phyloP scores from a whole-genome alignment of 441 rosid species.

The Gossypium aridum region DNA sequence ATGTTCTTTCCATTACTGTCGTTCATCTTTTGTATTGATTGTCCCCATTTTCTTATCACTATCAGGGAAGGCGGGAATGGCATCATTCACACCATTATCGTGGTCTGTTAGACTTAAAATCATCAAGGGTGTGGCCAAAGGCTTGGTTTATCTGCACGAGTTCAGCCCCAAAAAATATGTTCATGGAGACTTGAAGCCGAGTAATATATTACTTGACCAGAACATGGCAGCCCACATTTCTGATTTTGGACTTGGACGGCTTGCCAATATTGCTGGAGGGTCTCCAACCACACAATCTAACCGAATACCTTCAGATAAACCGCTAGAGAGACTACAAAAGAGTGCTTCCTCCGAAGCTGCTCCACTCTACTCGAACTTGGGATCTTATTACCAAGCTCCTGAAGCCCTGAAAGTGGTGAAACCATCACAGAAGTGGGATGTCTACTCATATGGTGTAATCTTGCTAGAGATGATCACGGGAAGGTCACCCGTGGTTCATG shows the following conservation, averaged over 20 bases:
- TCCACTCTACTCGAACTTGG: constrained; percentile 46
- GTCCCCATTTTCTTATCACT: constrained; percentile 3
- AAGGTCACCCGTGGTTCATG: constrained; percentile 47
- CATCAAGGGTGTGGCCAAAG: constrained; percentile 73
- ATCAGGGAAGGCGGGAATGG: constrained; percentile 76
- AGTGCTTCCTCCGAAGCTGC: constrained; percentile 54
- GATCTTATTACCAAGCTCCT: constrained; percentile 82
- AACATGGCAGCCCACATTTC: constrained; percentile 78
- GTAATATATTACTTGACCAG: constrained; percentile 73
- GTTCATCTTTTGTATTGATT: neutral
- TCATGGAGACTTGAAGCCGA: constrained; percentile 92
- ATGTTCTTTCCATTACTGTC: neutral
- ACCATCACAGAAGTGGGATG: constrained; percentile 99
- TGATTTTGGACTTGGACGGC: constrained; percentile 90
- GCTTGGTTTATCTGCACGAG: constrained; percentile 85
- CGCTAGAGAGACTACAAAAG: constrained; percentile 64
- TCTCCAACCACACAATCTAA: constrained; percentile 69
- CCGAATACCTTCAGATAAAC: constrained; percentile 52
- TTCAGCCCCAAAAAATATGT: constrained; percentile 91
- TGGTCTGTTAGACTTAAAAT: constrained; percentile 74
- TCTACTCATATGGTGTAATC: constrained; percentile 86
- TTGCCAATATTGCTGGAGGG: constrained; percentile 88
- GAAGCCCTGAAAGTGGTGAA: constrained; percentile 81
- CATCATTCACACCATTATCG: constrained; percentile 50
- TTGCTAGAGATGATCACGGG: constrained; percentile 81